Evolutionary conservation across 2,329 filamentous ascomycete species (phyloP).

Genomic region (Ambrosiella cleistominuta): DNA sequence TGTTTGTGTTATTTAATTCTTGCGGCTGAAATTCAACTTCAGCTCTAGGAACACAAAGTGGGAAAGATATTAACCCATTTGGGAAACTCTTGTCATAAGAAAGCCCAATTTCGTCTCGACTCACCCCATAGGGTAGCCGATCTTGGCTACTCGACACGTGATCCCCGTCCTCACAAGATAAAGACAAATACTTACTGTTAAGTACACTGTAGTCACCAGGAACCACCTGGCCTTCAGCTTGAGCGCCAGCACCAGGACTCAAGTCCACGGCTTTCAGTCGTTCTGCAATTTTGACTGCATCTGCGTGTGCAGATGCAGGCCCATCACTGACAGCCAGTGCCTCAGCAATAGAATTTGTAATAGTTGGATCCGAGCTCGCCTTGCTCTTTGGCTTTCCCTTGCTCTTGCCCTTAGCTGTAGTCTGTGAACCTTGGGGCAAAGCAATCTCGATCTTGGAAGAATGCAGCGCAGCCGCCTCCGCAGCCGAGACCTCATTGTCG

Average conservation of each 20-base stretch:
- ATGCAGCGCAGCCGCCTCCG: constrained; percentile 25
- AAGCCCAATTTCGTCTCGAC: not conserved
- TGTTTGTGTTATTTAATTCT: not conserved
- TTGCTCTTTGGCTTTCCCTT: constrained; percentile 12
- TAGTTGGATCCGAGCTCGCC: constrained; percentile 14
- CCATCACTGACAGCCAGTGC: constrained; percentile 1
- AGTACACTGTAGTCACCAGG: too few species aligned
- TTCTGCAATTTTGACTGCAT: constrained; percentile 2
- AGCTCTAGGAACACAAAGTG: not conserved
- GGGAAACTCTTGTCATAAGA: too few species aligned
- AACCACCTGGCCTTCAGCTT: constrained; percentile 3
- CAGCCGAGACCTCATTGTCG: constrained; percentile 26
- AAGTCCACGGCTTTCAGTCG: constrained; percentile 5
- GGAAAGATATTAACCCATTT: not conserved
- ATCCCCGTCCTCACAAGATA: not conserved
- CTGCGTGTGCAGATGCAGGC: not conserved
- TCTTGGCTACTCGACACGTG: not conserved
- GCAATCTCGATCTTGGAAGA: constrained; percentile 21
- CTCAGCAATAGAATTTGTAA: not conserved
- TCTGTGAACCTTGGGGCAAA: constrained; percentile 1
- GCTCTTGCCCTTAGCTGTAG: constrained; percentile 14
- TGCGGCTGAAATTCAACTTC: not conserved
- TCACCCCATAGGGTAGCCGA: not conserved
- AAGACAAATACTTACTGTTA: too few species aligned
- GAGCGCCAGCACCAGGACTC: constrained; percentile 1